phyloP scores from a whole-genome alignment of 2,329 filamentous ascomycete species.

The Clarireedia sp. region DNA sequence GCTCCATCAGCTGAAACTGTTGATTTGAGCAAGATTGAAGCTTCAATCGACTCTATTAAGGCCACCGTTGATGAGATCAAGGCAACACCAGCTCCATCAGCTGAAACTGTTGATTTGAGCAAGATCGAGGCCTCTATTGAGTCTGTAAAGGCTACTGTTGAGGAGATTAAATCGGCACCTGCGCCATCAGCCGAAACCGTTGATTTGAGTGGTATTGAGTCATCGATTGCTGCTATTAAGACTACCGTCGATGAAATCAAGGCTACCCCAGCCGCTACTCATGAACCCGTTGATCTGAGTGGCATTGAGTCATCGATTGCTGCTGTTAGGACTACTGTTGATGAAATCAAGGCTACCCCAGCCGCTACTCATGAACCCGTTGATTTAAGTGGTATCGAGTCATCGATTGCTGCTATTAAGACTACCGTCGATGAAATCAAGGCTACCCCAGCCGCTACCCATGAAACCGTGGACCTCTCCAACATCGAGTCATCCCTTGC shows the following conservation, averaged over 20 bases:
- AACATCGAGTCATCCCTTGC: slow-evolving; percentile 12
- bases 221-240: slow-evolving; percentile 13
- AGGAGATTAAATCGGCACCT: slow-evolving; percentile 4
- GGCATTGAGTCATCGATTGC: slow-evolving; percentile 7
- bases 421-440: slow-evolving; percentile 16
- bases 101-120: not conserved
- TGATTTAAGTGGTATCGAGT: slow-evolving; percentile 13
- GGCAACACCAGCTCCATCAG: not conserved
- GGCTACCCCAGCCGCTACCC: slow-evolving; percentile 7
- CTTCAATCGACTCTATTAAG: slow-evolving; percentile 9
- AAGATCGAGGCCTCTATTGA: slow-evolving; percentile 10
- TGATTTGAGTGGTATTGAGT: slow-evolving; percentile 12
- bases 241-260: slow-evolving; percentile 12
- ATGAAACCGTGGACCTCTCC: not conserved
- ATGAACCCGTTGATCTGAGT: slow-evolving; percentile 11
- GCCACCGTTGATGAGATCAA: slow-evolving; percentile 8
- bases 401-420: slow-evolving; percentile 13
- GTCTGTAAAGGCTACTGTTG: slow-evolving; percentile 12
- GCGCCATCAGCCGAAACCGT: slow-evolving; percentile 10
- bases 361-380: slow-evolving; percentile 7
- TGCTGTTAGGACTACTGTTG: not conserved
- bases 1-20: slow-evolving; percentile 6
- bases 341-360: slow-evolving; percentile 16
- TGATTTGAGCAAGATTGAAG: slow-evolving; percentile 12
- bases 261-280: slow-evolving; percentile 9